phyloP scores from a whole-genome alignment of 768 basidiomycete species.

The Pulveroboletus ravenelii region DNA sequence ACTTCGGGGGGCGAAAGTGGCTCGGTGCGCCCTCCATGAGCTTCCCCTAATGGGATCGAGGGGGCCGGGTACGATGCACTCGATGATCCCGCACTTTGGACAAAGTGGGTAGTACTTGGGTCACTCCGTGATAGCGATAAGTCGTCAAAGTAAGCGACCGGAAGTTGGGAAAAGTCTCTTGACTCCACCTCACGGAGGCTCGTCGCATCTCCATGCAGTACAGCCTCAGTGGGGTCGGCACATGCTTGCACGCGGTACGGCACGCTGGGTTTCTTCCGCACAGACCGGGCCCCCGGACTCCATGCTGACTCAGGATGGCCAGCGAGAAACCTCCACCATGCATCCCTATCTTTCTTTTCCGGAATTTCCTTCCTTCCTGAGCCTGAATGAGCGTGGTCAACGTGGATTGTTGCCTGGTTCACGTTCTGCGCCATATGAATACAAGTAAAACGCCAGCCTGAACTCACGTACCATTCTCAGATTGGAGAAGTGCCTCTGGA shows the following conservation, averaged over 20 bases:
- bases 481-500: conserved; percentile 58
- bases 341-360: conserved; percentile 65
- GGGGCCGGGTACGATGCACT: background rate
- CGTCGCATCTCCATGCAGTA: background rate
- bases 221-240: conserved; percentile 23
- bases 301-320: conserved; percentile 67
- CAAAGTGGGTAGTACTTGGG: background rate
- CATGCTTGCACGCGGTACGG: conserved; percentile 35
- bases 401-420: conserved; percentile 51
- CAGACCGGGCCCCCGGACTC: conserved; percentile 37
- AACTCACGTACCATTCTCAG: conserved; percentile 47
- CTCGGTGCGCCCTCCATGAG: background rate
- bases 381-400: conserved; percentile 5
- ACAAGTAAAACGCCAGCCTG: background rate
- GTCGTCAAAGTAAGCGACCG: background rate
- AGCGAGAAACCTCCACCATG: conserved; percentile 76
- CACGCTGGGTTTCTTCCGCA: conserved; percentile 8
- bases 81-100: background rate
- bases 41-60: background rate
- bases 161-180: background rate
- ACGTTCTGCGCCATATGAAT: conserved; percentile 49
- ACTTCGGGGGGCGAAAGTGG: conserved; percentile 47
- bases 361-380: conserved; percentile 45
- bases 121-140: background rate
- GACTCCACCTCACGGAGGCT: background rate